phyloP scores from a whole-genome alignment of 2,329 filamentous ascomycete species.

The Escovopsis sp. region DNA sequence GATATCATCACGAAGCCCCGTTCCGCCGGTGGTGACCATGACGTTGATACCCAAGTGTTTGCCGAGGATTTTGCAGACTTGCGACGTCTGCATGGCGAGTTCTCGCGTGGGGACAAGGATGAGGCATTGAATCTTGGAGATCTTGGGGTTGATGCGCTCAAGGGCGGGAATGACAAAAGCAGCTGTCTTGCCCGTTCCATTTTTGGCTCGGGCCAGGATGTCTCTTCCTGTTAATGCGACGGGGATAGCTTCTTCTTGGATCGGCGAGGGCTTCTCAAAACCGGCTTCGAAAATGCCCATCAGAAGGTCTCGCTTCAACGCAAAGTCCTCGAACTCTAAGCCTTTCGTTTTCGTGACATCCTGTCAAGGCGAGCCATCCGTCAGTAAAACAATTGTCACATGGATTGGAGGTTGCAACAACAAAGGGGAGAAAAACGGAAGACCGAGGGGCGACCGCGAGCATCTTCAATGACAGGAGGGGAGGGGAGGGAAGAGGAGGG shows the following conservation, averaged over 20 bases:
- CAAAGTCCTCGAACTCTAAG: constrained; percentile 94
- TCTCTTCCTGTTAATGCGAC: constrained; percentile 91
- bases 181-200: constrained; percentile 95
- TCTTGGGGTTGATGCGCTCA: constrained; percentile 92
- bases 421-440: too few species aligned
- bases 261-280: constrained; percentile 96
- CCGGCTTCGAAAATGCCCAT: constrained; percentile 99
- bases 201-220: constrained; percentile 92
- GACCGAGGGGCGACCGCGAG: too few species aligned
- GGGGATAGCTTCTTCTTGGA: constrained; percentile 98
- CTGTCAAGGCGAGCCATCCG: constrained; percentile 25
- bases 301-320: constrained; percentile 83
- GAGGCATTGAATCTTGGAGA: constrained; percentile 88
- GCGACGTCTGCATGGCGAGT: constrained; percentile 92
- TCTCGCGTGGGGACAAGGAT: constrained; percentile 95
- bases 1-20: constrained; percentile 89
- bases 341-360: constrained; percentile 98
- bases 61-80: constrained; percentile 96
- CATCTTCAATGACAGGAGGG: constrained; percentile 2
- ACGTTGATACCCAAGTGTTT: constrained; percentile 96
- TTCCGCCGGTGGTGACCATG: constrained; percentile 98
- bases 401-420: constrained; percentile 1
- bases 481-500: constrained; percentile 1
- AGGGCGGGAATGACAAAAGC: constrained; percentile 94
- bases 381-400: too few species aligned